phyloP scores from a whole-genome alignment of 83 land plant species.

The Larix sibirica region DNA sequence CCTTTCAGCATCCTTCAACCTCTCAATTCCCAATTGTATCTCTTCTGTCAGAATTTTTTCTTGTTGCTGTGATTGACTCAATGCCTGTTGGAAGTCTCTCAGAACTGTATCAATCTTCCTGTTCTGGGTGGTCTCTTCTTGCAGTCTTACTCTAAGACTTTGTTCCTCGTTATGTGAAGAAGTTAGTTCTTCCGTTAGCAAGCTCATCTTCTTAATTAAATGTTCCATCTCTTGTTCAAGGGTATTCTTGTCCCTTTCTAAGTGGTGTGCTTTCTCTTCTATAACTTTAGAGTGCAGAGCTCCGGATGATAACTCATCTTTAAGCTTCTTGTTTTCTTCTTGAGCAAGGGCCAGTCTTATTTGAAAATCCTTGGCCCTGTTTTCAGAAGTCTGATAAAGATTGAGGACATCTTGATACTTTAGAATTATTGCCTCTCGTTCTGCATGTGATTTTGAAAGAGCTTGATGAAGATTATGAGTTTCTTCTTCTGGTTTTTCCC shows the following conservation, averaged over 20 bases:
- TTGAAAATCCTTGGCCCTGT: constrained; percentile 36
- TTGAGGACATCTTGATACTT: constrained; percentile 7
- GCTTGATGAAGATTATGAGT: constrained; percentile 31
- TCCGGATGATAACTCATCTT: constrained; percentile 31
- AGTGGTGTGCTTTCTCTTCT: constrained; percentile 41
- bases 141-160: constrained; percentile 41
- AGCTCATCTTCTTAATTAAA: constrained; percentile 34
- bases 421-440: constrained; percentile 26
- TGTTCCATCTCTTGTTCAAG: constrained; percentile 45
- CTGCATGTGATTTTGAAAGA: constrained; percentile 26
- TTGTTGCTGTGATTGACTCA: constrained; percentile 42
- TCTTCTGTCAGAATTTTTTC: constrained; percentile 31
- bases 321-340: constrained; percentile 41
- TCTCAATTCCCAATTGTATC: constrained; percentile 32
- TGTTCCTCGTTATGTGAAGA: constrained; percentile 45
- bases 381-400: constrained; percentile 40
- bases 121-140: constrained; percentile 44
- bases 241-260: constrained; percentile 47
- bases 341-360: constrained; percentile 24
- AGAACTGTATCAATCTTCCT: constrained; percentile 43
- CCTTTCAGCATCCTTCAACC: constrained; percentile 34
- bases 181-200: constrained; percentile 40
- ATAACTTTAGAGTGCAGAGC: constrained; percentile 35
- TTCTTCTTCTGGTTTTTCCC: constrained; percentile 48
- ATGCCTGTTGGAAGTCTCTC: constrained; percentile 36